Evolutionary conservation across 1,284 basidiomycete genomes (phyloP).

Genomic region (Anthracocystis panici-leucophaei): DNA sequence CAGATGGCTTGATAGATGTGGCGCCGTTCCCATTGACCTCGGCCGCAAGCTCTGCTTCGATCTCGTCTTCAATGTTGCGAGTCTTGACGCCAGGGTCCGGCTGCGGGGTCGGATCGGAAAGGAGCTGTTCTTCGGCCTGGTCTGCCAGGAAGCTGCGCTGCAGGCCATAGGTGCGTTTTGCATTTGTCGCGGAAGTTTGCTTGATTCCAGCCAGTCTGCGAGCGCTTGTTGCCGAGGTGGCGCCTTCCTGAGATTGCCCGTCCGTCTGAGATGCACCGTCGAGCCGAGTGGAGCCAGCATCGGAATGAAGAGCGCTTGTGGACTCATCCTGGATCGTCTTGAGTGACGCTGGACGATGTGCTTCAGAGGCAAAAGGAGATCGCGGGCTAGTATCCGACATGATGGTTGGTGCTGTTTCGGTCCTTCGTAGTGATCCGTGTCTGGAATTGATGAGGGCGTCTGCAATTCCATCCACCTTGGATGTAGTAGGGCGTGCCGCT

Average conservation of each 20-base stretch:
- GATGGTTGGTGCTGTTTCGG: slow-evolving; percentile 36
- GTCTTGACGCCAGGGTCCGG: not conserved
- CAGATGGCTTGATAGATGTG: not conserved
- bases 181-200: slow-evolving; percentile 37
- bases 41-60: slow-evolving; percentile 36
- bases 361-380: not conserved
- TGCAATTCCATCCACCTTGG: slow-evolving; percentile 21
- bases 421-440: slow-evolving; percentile 31
- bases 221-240: slow-evolving; percentile 9
- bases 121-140: slow-evolving; percentile 38
- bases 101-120: slow-evolving; percentile 11
- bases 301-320: slow-evolving; percentile 10
- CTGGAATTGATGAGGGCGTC: slow-evolving; percentile 16
- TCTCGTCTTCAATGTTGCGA: slow-evolving; percentile 47
- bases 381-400: slow-evolving; percentile 3
- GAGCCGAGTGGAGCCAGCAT: slow-evolving; percentile 14
- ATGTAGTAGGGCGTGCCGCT: slow-evolving; percentile 19
- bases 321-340: slow-evolving; percentile 1
- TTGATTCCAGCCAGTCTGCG: slow-evolving; percentile 49
- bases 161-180: slow-evolving; percentile 46
- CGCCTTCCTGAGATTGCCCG: slow-evolving; percentile 30
- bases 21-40: not conserved
- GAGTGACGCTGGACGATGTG: not conserved
- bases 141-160: slow-evolving; percentile 54
- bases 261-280: slow-evolving; percentile 20